Evolutionary conservation across 257 asterid genomes (phyloP).

Genomic region (Eucommia ulmoides): DNA sequence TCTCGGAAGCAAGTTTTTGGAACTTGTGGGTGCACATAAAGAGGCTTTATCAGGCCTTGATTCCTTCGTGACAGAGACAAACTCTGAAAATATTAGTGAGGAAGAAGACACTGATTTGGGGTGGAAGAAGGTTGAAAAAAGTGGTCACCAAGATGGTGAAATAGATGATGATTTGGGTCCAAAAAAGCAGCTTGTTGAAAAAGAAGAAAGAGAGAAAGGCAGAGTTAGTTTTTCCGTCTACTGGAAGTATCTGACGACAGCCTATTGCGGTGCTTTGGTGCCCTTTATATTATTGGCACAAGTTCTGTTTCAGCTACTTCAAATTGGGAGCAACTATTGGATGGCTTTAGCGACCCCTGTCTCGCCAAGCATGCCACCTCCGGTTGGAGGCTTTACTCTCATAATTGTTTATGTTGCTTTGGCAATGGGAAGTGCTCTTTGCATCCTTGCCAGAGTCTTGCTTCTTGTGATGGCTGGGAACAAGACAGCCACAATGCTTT

Average conservation of each 20-base stretch:
- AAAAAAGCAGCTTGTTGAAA: slow-evolving; percentile 72
- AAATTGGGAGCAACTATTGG: slow-evolving; percentile 93
- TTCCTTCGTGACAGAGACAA: slow-evolving; percentile 21
- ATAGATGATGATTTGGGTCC: slow-evolving; percentile 16
- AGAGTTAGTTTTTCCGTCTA: slow-evolving; percentile 59
- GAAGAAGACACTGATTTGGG: slow-evolving; percentile 13
- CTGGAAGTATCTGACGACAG: slow-evolving; percentile 76
- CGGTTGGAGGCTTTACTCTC: slow-evolving; percentile 50
- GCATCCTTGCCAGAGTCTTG: slow-evolving; percentile 49
- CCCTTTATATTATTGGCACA: slow-evolving; percentile 72
- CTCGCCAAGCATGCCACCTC: slow-evolving; percentile 43
- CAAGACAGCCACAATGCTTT: slow-evolving; percentile 65
- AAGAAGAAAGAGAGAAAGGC: slow-evolving; percentile 93
- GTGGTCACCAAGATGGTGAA: slow-evolving; percentile 20
- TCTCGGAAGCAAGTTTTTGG: slow-evolving; percentile 69
- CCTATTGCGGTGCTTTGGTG: slow-evolving; percentile 71
- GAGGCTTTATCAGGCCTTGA: slow-evolving; percentile 64
- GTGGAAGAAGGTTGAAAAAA: slow-evolving; percentile 21
- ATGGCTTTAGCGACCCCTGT: slow-evolving; percentile 99
- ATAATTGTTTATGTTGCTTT: slow-evolving; percentile 56
- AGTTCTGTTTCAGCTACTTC: slow-evolving; percentile 49
- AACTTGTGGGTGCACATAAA: slow-evolving; percentile 81
- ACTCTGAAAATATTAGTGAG: slow-evolving; percentile 7
- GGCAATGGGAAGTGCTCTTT: slow-evolving; percentile 57
- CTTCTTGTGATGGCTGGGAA: slow-evolving; percentile 45